Evolutionary conservation across 1,139 yeast genomes (phyloP).

Genomic region (Geotrichum siamense): DNA sequence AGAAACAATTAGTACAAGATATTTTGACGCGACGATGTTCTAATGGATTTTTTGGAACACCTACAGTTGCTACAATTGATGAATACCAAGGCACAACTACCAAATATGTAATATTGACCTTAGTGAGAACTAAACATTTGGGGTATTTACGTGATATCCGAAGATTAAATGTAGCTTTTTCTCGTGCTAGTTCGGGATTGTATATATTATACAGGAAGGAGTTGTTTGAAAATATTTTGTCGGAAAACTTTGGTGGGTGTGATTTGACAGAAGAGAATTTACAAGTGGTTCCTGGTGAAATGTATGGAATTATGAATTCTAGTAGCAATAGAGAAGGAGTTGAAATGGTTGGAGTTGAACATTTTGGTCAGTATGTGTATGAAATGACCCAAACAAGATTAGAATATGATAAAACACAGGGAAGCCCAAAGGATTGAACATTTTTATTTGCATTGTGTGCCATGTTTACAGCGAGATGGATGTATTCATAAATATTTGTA

Average conservation of each 20-base stretch:
- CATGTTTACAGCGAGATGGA: too few species aligned
- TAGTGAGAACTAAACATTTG: conserved; percentile 25
- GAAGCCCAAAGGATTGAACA: too few species aligned
- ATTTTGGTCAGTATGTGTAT: conserved; percentile 35
- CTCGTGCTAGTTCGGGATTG: conserved; percentile 34
- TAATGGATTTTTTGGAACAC: conserved; percentile 29
- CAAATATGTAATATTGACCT: conserved; percentile 34
- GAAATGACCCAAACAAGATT: conserved; percentile 32
- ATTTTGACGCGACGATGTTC: conserved; percentile 27
- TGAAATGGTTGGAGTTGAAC: conserved; percentile 35
- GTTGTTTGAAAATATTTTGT: background rate
- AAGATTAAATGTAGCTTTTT: conserved; percentile 29
- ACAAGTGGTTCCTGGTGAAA: conserved; percentile 33
- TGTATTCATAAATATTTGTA: too few species aligned
- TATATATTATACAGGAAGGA: conserved; percentile 32
- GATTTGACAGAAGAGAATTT: conserved; percentile 25
- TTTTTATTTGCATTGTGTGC: too few species aligned
- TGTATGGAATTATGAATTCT: conserved; percentile 25
- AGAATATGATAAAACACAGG: conserved; percentile 14
- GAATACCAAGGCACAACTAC: conserved; percentile 29
- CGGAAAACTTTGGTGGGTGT: background rate
- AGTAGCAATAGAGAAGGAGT: conserved; percentile 6
- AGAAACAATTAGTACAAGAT: conserved; percentile 30
- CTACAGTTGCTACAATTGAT: conserved; percentile 30
- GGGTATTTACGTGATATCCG: conserved; percentile 28